Conservation (phyloP, 106 monocot genomes). For the Ottelia alismoides region DNA sequence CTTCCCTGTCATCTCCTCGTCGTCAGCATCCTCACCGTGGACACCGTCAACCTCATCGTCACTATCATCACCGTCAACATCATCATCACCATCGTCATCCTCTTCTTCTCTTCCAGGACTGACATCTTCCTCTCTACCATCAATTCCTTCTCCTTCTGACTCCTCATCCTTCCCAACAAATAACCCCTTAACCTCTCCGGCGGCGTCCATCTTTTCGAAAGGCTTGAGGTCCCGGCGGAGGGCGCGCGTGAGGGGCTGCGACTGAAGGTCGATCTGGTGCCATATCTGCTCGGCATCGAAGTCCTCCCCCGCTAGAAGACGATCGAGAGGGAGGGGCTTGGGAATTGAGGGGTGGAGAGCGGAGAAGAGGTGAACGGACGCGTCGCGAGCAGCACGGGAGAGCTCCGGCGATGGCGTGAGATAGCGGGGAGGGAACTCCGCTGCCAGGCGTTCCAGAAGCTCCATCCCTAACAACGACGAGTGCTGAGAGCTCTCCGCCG, state of each 20-base stretch:
- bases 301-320: slow-evolving; percentile 34
- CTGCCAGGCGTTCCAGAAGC: slow-evolving; percentile 24
- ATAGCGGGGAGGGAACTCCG: slow-evolving; percentile 30
- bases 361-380: slow-evolving; percentile 36
- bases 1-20: slow-evolving; percentile 8
- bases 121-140: slow-evolving; percentile 7
- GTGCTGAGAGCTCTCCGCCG: slow-evolving; percentile 16
- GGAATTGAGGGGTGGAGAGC: slow-evolving; percentile 39
- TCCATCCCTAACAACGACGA: slow-evolving; percentile 10
- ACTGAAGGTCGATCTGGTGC: slow-evolving; percentile 69
- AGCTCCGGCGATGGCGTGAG: slow-evolving; percentile 53
- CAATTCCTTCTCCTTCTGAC: slow-evolving; percentile 7
- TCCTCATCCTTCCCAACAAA: slow-evolving; percentile 8
- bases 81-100: slow-evolving; percentile 15
- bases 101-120: slow-evolving; percentile 12
- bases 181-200: slow-evolving; percentile 1
- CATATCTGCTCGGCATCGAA: slow-evolving; percentile 97
- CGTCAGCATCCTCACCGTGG: slow-evolving; percentile 11
- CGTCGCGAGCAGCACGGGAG: slow-evolving; percentile 34
- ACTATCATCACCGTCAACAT: slow-evolving; percentile 13
- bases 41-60: slow-evolving; percentile 16
- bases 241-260: slow-evolving; percentile 4
- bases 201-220: slow-evolving; percentile 8
- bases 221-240: neutral
- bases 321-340: slow-evolving; percentile 34